These are phyloP conservation scores for Cetradonia linearis DNA, from an alignment of 495 filamentous ascomycete species.

Conservation along the genomic window DNA sequence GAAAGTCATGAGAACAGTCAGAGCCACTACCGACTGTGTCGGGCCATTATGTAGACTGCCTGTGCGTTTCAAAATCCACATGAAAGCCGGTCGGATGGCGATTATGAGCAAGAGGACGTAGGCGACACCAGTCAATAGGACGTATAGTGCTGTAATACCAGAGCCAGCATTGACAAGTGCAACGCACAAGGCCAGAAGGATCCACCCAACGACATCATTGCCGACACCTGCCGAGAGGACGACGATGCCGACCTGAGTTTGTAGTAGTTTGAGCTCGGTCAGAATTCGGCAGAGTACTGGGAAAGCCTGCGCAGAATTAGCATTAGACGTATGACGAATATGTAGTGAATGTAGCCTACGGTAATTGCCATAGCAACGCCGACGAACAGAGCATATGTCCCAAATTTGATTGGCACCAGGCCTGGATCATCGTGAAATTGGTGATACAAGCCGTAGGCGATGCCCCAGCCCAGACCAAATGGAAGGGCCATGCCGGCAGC, in stretches of 20 bases:
- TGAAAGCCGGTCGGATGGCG: slow-evolving; percentile 65
- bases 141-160: slow-evolving; percentile 79
- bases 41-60: slow-evolving; percentile 84
- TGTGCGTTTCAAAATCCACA: slow-evolving; percentile 60
- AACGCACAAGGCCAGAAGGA: slow-evolving; percentile 87
- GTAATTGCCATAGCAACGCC: slow-evolving; percentile 94
- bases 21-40: slow-evolving; percentile 70
- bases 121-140: slow-evolving; percentile 64
- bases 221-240: slow-evolving; percentile 89
- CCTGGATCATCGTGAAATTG: slow-evolving; percentile 58
- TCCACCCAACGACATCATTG: slow-evolving; percentile 93
- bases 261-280: slow-evolving; percentile 80
- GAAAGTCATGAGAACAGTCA: slow-evolving; percentile 72
- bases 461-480: slow-evolving; percentile 55
- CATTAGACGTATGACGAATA: not conserved
- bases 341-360: slow-evolving; percentile 25
- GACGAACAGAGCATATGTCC: slow-evolving; percentile 83
- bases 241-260: slow-evolving; percentile 77
- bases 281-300: slow-evolving; percentile 92
- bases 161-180: slow-evolving; percentile 81
- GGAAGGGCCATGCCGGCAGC: slow-evolving; percentile 79
- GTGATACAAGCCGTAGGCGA: slow-evolving; percentile 80
- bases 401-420: slow-evolving; percentile 58
- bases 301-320: slow-evolving; percentile 51
- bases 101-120: slow-evolving; percentile 72